These are phyloP conservation scores for Colletotrichum chrysophilum DNA, from an alignment of 2,329 filamentous ascomycete species.

Conservation along the genomic window DNA sequence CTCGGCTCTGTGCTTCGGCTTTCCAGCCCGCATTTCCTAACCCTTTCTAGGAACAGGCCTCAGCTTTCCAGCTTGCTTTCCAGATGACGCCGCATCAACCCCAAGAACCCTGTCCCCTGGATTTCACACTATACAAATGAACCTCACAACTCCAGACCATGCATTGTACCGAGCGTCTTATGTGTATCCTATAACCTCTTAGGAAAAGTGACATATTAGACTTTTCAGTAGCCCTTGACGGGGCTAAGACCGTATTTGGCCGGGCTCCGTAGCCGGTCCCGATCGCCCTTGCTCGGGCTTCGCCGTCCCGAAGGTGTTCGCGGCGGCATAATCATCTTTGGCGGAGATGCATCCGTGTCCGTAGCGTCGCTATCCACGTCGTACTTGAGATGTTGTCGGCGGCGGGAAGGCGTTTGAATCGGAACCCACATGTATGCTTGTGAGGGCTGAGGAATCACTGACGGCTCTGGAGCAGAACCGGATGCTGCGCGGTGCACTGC, in stretches of 20 bases:
- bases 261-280: constrained; percentile 55
- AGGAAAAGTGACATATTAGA: not conserved
- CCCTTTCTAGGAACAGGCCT: not conserved
- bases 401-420: constrained; percentile 53
- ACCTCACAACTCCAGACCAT: constrained; percentile 14
- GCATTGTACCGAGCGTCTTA: not conserved
- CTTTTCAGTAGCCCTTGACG: constrained; percentile 36
- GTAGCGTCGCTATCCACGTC: constrained; percentile 45
- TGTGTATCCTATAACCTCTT: not conserved
- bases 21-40: not conserved
- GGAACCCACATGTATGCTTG: constrained; percentile 57
- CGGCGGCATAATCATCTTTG: constrained; percentile 45
- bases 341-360: constrained; percentile 57
- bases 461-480: constrained; percentile 19
- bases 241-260: constrained; percentile 47
- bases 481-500: constrained; percentile 28
- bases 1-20: not conserved
- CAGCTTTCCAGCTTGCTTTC: not conserved
- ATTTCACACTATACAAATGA: not conserved
- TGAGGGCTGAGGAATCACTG: constrained; percentile 31
- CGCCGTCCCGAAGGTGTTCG: constrained; percentile 51
- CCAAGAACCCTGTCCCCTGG: not conserved
- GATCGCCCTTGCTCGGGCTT: constrained; percentile 55
- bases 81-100: constrained; percentile 14
- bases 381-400: constrained; percentile 40